Base-by-base conservation (phyloP, 257 asterid genomes). In the Capsicum pubescens region DNA sequence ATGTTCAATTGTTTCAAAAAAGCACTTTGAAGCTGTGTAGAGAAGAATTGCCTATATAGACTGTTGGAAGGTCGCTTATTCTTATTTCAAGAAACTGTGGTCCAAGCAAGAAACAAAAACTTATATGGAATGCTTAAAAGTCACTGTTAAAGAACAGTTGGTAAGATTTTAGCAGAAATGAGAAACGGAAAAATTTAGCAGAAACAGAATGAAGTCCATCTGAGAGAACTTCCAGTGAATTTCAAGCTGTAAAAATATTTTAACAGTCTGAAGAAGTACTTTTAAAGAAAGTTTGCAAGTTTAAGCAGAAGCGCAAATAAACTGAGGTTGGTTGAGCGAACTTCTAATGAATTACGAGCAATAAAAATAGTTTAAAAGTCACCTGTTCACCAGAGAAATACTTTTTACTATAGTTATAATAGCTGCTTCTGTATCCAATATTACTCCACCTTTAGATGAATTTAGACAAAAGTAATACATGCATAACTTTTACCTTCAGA, bases 401-500 rank as follows among this genome's bases (percentile, higher is more conserved):
- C 77, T 36, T 68, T 68, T 68, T 26, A 15, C 77, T 68, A 35
- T 15, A 68, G 77, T 68, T 68, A 35, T 68, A 39, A 39, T 39
- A 39, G 77, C 54, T 36, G 77, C 77, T 39, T 68, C 54, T 36
- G 77, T 67, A 36, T 68, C 14, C 77, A 68, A 39, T 68, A 68
- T 16, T 39, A 8, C 48, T 15, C 0, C 52, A 68, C 77, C 54
- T 68, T 39, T 11, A 3, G 77, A 52, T 39, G 77, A 68, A 39
- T 68, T 39, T 68, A 68, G 50, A 13, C 77, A 15, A 68, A 36
- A 68, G 17, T 70, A 87, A 32, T 48, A 56, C 79, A 77, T 42
- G 66, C 3, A 60, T 46, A 72, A 80, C 10, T 36, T 83, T 85
- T 86, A 92, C 98, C 98, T 95, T 95, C 85, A 95, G 88, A 89